phyloP scores from a whole-genome alignment of 75 land plant species.

The Azolla pinnata region DNA sequence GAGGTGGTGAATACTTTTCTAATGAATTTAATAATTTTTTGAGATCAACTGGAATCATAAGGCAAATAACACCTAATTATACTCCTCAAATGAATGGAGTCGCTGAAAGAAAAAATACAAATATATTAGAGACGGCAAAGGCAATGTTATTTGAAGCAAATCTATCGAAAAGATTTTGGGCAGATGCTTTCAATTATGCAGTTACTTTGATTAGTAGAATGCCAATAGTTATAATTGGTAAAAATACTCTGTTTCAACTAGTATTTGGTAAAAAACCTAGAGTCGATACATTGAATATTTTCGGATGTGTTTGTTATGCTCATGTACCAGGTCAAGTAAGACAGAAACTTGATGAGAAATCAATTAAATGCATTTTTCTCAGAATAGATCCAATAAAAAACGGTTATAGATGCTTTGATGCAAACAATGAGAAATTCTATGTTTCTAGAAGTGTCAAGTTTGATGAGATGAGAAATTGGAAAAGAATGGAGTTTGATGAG shows the following conservation, averaged over 20 bases:
- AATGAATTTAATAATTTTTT: constrained; percentile 14
- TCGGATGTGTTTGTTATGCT: constrained; percentile 30
- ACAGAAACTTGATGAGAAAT: constrained; percentile 18
- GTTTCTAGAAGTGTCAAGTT: no score
- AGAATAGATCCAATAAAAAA: constrained; percentile 11
- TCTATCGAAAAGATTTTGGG: constrained; percentile 11
- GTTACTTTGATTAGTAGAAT: constrained; percentile 17
- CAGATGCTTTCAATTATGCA: constrained; percentile 13
- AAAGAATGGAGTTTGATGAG: no score
- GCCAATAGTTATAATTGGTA: constrained; percentile 7
- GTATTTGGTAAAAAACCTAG: constrained; percentile 17
- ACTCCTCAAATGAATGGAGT: constrained; percentile 23
- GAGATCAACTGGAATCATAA: constrained; percentile 8
- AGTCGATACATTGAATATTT: constrained; percentile 16
- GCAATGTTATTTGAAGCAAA: constrained; percentile 13
- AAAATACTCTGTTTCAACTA: constrained; percentile 7
- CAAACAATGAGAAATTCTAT: no score
- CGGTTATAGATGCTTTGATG: no score
- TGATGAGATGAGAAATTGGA: no score
- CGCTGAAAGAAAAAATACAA: constrained; percentile 17
- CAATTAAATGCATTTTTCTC: constrained; percentile 15
- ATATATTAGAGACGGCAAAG: constrained; percentile 26
- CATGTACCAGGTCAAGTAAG: constrained; percentile 12
- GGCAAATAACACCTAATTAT: constrained; percentile 15
- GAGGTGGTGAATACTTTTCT: constrained; percentile 23